Evolutionary conservation across 2,329 filamentous ascomycete species (phyloP).

Genomic region (Aschersonia sp.): DNA sequence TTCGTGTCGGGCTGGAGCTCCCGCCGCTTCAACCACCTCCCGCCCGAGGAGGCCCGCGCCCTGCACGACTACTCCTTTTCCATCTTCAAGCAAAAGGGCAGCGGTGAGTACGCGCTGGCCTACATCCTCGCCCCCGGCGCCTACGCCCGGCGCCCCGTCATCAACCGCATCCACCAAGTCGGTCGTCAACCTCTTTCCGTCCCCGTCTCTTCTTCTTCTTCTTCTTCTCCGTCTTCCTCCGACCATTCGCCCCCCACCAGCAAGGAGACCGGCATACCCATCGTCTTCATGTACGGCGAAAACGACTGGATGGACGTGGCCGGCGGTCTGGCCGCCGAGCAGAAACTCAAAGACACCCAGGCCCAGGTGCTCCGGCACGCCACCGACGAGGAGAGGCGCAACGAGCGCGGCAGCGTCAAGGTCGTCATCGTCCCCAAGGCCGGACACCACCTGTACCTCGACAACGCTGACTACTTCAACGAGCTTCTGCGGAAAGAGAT

Average conservation of each 20-base stretch:
- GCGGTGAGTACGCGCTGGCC: conserved; percentile 82
- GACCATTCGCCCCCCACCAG: conserved; percentile 9
- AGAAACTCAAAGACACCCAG: conserved; percentile 60
- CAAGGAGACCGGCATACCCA: conserved; percentile 54
- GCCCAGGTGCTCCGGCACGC: conserved; percentile 43
- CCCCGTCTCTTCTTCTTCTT: too few species aligned
- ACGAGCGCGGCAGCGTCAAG: conserved; percentile 68
- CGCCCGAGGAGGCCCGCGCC: conserved; percentile 61
- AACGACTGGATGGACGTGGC: conserved; percentile 98
- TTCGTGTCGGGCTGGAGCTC: conserved; percentile 93
- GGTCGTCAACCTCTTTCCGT: conserved; percentile 49
- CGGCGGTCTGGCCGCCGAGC: conserved; percentile 65
- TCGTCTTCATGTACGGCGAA: conserved; percentile 93
- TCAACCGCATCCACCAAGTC: conserved; percentile 73
- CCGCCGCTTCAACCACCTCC: conserved; percentile 80
- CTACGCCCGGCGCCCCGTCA: conserved; percentile 75
- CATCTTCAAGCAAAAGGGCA: conserved; percentile 82
- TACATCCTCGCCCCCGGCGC: conserved; percentile 91
- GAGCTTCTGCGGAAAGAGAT: conserved; percentile 35
- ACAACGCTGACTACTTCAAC: conserved; percentile 45
- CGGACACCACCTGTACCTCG: conserved; percentile 45
- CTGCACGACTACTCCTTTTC: conserved; percentile 91
- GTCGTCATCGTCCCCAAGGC: conserved; percentile 59
- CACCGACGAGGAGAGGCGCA: conserved; percentile 50
- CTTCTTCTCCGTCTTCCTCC: conserved; percentile 5